These are phyloP conservation scores for Acrodontium crateriforme DNA, from an alignment of 2,329 filamentous ascomycete species.

Conservation along the genomic window DNA sequence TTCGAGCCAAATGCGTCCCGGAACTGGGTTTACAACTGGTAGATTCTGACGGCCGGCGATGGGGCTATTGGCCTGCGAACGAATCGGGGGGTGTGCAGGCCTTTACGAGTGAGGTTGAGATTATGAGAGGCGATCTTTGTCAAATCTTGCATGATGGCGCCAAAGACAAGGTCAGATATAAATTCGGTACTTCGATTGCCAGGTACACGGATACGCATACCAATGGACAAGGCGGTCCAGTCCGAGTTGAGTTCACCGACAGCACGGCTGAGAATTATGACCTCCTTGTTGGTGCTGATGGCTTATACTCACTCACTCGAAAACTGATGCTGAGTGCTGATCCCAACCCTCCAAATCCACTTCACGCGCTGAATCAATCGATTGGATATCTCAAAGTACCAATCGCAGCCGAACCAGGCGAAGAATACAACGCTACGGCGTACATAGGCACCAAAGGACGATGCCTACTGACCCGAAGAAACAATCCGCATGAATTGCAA, in stretches of 20 bases:
- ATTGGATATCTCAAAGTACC: no score
- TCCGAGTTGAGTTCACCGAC: slow-evolving; percentile 16
- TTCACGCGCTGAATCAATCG: no score
- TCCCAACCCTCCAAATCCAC: no score
- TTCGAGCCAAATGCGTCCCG: slow-evolving; percentile 12
- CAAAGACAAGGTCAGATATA: slow-evolving; percentile 11
- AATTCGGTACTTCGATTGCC: slow-evolving; percentile 18
- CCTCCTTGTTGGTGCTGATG: slow-evolving; percentile 21
- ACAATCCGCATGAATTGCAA: no score
- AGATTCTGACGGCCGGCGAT: slow-evolving; percentile 10
- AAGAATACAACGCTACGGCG: no score
- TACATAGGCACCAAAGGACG: no score
- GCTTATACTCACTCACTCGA: slow-evolving; percentile 17
- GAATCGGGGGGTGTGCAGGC: slow-evolving; percentile 14
- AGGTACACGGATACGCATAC: slow-evolving; percentile 11
- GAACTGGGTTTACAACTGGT: slow-evolving; percentile 20
- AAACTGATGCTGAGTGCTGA: slow-evolving; percentile 14
- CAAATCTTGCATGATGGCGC: slow-evolving; percentile 12
- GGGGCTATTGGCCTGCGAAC: slow-evolving; percentile 12
- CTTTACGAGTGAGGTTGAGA: slow-evolving; percentile 21
- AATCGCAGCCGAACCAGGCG: no score
- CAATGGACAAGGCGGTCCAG: slow-evolving; percentile 10
- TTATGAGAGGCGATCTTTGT: slow-evolving; percentile 17
- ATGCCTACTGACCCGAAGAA: no score
- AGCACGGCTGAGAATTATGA: slow-evolving; percentile 11